Percentiles rank a stretch among this genome's conserved stretches.
Evolutionary conservation across 2,329 filamentous ascomycete genomes (phyloP).

Genomic region (Gaeumannomyces sp.): DNA sequence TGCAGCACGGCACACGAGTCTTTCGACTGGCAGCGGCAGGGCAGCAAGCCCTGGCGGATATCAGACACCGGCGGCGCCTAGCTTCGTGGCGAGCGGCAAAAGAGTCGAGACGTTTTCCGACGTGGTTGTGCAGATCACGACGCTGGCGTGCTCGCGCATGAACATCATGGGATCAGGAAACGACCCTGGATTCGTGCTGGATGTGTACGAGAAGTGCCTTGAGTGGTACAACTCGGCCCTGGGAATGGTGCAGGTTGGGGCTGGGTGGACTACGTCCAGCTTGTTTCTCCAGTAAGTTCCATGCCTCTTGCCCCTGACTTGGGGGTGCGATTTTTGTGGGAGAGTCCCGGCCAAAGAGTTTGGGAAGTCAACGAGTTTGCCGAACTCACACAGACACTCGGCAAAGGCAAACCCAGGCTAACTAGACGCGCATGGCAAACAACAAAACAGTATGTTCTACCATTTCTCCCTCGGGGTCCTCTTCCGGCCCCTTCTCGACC

Average conservation of each 20-base stretch:
- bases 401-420: neutral
- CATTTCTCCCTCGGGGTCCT: slow-evolving; percentile 12
- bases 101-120: slow-evolving; percentile 5
- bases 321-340: neutral
- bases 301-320: too few relatives aligned
- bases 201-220: slow-evolving; percentile 10
- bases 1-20: too few relatives aligned
- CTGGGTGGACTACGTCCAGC: slow-evolving; percentile 4
- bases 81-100: neutral
- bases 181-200: slow-evolving; percentile 1
- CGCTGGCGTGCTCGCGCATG: slow-evolving; percentile 5
- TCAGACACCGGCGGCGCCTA: neutral
- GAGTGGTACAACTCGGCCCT: slow-evolving; percentile 11
- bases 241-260: neutral
- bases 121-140: slow-evolving; percentile 1
- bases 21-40: neutral
- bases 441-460: slow-evolving; percentile 12
- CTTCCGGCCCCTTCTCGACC: slow-evolving; percentile 10
- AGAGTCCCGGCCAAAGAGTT: neutral
- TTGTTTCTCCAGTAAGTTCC: slow-evolving; percentile 12
- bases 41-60: neutral
- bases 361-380: too few relatives aligned
- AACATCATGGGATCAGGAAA: neutral
- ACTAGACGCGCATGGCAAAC: neutral
- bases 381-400: neutral